A percentile compares a stretch with the other conserved stretches of the same genome.
These are phyloP conservation scores for Rhodamnia rubescens DNA, from an alignment of 345 rosid genomes.

Conservation along the genomic window DNA sequence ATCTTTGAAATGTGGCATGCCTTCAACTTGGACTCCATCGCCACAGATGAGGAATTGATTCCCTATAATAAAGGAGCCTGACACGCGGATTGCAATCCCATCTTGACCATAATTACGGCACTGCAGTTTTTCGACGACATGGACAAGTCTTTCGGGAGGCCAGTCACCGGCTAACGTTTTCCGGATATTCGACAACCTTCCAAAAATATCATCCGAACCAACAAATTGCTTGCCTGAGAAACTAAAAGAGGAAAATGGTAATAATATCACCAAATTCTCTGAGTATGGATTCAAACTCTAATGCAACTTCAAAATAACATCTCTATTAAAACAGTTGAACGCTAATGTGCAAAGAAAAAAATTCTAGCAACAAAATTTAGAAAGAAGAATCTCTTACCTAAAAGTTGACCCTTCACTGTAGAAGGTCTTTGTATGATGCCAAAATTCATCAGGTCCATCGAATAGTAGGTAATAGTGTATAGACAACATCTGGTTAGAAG, in stretches of 20 bases:
- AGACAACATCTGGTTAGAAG: constrained; percentile 59
- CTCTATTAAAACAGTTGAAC: neutral
- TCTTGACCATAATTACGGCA: constrained; percentile 57
- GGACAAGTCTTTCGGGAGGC: constrained; percentile 76
- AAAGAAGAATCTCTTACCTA: constrained; percentile 32
- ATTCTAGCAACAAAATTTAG: neutral
- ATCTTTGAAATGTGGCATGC: constrained; percentile 76
- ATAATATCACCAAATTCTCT: neutral
- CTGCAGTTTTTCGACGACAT: constrained; percentile 80
- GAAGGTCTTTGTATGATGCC: constrained; percentile 61
- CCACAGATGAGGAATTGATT: constrained; percentile 92
- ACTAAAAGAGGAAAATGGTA: constrained; percentile 16
- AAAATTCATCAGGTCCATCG: constrained; percentile 74
- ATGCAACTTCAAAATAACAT: neutral
- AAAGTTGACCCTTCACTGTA: constrained; percentile 60
- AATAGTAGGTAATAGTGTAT: constrained; percentile 91
- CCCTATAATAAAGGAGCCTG: constrained; percentile 77
- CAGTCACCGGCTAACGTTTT: constrained; percentile 75
- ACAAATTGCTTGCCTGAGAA: constrained; percentile 38
- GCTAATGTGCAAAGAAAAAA: neutral
- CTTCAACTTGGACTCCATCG: constrained; percentile 85
- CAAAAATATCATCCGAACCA: constrained; percentile 53
- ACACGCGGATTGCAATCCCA: constrained; percentile 68
- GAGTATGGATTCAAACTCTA: neutral
- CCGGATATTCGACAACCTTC: constrained; percentile 44